phyloP scores from a whole-genome alignment of 768 basidiomycete species.

The Psilocybe azurescens region DNA sequence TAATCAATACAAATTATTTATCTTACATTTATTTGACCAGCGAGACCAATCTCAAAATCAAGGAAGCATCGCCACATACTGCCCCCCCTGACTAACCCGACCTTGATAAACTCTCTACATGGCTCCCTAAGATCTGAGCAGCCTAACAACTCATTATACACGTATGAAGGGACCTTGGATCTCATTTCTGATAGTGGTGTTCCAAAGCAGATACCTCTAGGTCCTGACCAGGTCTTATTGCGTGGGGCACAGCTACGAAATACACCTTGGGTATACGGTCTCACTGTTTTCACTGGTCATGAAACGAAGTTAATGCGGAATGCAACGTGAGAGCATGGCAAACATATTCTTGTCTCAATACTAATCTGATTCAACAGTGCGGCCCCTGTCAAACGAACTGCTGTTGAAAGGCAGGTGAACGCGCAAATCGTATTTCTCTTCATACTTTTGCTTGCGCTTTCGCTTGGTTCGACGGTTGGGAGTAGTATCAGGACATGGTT shows the following conservation, averaged over 20 bases:
- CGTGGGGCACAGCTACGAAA: constrained; percentile 96
- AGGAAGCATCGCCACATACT: constrained; percentile 90
- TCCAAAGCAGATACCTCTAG: constrained; percentile 85
- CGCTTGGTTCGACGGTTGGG: constrained; percentile 91
- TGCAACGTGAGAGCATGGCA: constrained; percentile 75
- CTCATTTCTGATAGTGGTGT: constrained; percentile 59
- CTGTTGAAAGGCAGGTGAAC: constrained; percentile 96
- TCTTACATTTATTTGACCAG: constrained; percentile 40
- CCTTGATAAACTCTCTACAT: constrained; percentile 70
- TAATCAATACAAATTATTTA: neutral
- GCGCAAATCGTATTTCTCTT: constrained; percentile 96
- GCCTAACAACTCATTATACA: constrained; percentile 97
- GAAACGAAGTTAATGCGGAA: constrained; percentile 99
- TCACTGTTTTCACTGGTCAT: constrained; percentile 95
- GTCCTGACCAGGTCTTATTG: constrained; percentile 93
- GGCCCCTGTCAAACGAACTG: constrained; percentile 95
- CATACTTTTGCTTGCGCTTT: constrained; percentile 82
- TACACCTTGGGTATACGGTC: constrained; percentile 94
- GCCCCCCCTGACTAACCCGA: constrained; percentile 75
- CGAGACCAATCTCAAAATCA: constrained; percentile 99
- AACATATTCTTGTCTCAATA: neutral
- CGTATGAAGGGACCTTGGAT: constrained; percentile 86
- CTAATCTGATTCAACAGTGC: constrained; percentile 55
- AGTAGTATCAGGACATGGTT: constrained; percentile 93
- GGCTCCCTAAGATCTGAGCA: constrained; percentile 94